phyloP scores from a whole-genome alignment of 306 rosid genomes.

The Vigna angularis region DNA sequence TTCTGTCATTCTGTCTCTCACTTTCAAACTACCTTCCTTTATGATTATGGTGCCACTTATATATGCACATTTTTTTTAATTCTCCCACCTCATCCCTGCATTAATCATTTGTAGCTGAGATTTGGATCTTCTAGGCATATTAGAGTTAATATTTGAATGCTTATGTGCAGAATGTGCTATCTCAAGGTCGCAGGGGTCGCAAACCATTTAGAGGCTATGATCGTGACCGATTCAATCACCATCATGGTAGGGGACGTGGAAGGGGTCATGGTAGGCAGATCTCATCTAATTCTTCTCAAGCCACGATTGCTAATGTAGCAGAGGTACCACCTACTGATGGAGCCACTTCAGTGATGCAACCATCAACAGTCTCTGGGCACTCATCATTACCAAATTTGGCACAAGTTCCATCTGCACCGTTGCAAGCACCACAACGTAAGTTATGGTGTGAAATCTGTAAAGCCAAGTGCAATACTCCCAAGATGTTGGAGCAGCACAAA shows the following conservation, averaged over 20 bases:
- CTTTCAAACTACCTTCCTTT: not conserved
- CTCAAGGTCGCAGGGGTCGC: constrained; percentile 67
- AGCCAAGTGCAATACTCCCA: constrained; percentile 74
- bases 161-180: constrained; percentile 61
- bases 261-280: constrained; percentile 57
- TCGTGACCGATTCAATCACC: constrained; percentile 37
- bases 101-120: not conserved
- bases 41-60: constrained; percentile 22
- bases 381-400: constrained; percentile 42
- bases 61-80: not conserved
- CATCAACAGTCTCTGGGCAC: constrained; percentile 51
- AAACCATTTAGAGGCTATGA: constrained; percentile 66
- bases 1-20: constrained; percentile 4
- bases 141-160: constrained; percentile 53
- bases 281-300: constrained; percentile 52
- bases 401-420: constrained; percentile 57
- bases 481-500: constrained; percentile 75
- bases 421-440: constrained; percentile 51
- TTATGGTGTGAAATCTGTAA: constrained; percentile 80
- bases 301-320: constrained; percentile 44
- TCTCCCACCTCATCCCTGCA: not conserved
- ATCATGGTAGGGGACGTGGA: constrained; percentile 54
- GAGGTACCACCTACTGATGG: constrained; percentile 51
- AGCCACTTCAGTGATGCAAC: constrained; percentile 45
- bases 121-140: constrained; percentile 24